A percentile compares a stretch with the other conserved stretches of the same genome.
Conservation (phyloP, 257 asterid genomes). For the Salvia hispanica region DNA sequence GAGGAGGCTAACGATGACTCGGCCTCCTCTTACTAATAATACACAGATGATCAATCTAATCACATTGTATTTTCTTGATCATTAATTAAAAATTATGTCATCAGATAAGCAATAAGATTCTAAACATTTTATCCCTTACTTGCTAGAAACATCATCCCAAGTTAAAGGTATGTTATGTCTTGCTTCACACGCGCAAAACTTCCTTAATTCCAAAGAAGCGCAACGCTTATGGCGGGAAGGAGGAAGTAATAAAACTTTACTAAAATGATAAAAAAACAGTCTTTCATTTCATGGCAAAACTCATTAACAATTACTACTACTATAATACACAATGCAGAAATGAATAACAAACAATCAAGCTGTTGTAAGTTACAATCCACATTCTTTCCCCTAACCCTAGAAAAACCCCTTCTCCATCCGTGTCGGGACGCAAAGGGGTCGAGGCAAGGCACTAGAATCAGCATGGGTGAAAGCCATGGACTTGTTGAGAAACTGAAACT, state of each 20-base stretch:
- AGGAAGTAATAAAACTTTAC: neutral
- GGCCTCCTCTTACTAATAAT: no score
- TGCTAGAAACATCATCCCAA: constrained; percentile 78
- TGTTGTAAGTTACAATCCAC: constrained; percentile 46
- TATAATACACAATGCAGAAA: constrained; percentile 40
- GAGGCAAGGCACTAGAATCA: constrained; percentile 45
- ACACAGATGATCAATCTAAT: no score
- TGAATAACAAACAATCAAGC: constrained; percentile 51
- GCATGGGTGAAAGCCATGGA: constrained; percentile 49
- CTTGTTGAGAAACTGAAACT: constrained; percentile 69
- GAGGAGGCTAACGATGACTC: constrained; percentile 31
- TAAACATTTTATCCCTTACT: constrained; percentile 82
- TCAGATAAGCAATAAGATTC: constrained; percentile 92
- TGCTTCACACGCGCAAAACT: no score
- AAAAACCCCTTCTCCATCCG: constrained; percentile 49
- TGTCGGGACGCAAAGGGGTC: constrained; percentile 35
- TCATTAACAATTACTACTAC: constrained; percentile 22
- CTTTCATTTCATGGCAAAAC: constrained; percentile 12
- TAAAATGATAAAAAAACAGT: neutral
- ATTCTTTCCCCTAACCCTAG: neutral
- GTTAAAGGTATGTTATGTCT: no score
- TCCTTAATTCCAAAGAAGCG: no score
- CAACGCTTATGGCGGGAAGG: constrained; percentile 53
- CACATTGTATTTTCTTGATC: constrained; percentile 4
- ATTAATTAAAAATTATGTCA: constrained; percentile 52